phyloP scores from a whole-genome alignment of 352 stramenopile genomes.

The Pythium folliculosum region DNA sequence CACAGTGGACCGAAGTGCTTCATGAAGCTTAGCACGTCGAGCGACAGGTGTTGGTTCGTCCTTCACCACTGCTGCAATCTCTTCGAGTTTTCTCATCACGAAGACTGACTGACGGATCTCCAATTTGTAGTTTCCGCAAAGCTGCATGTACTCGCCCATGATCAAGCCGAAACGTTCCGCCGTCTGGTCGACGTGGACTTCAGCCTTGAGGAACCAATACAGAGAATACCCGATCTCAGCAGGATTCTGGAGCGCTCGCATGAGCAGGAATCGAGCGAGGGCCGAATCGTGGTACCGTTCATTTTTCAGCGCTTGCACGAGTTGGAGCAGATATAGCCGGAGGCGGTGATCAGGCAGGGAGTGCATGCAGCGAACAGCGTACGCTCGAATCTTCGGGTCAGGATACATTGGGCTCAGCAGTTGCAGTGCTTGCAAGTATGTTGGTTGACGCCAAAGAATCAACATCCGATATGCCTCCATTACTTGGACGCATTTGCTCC shows the following conservation, averaged over 20 bases:
- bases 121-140: slow-evolving; percentile 87
- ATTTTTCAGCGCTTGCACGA: slow-evolving; percentile 86
- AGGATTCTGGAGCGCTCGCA: slow-evolving; percentile 72
- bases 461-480: slow-evolving; percentile 81
- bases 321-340: slow-evolving; percentile 82
- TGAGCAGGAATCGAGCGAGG: slow-evolving; percentile 74
- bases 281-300: slow-evolving; percentile 84
- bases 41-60: slow-evolving; percentile 36
- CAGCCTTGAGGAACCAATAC: slow-evolving; percentile 83
- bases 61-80: slow-evolving; percentile 73
- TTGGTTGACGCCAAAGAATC: slow-evolving; percentile 75
- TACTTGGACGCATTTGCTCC: slow-evolving; percentile 73
- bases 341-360: slow-evolving; percentile 85
- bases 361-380: slow-evolving; percentile 90
- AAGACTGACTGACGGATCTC: slow-evolving; percentile 91
- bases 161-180: slow-evolving; percentile 68
- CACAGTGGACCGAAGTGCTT: slow-evolving; percentile 50
- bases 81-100: slow-evolving; percentile 90
- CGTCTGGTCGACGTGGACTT: slow-evolving; percentile 65
- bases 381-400: slow-evolving; percentile 92
- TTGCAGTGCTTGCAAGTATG: slow-evolving; percentile 85
- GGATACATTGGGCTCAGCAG: slow-evolving; percentile 83
- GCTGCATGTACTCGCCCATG: slow-evolving; percentile 79
- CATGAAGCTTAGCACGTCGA: slow-evolving; percentile 56
- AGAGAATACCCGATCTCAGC: slow-evolving; percentile 80